A percentile compares a stretch with the other conserved stretches of the same genome.
phyloP scores from a whole-genome alignment of 176 grass and related monocot genomes.

The Musa troglodytarum region DNA sequence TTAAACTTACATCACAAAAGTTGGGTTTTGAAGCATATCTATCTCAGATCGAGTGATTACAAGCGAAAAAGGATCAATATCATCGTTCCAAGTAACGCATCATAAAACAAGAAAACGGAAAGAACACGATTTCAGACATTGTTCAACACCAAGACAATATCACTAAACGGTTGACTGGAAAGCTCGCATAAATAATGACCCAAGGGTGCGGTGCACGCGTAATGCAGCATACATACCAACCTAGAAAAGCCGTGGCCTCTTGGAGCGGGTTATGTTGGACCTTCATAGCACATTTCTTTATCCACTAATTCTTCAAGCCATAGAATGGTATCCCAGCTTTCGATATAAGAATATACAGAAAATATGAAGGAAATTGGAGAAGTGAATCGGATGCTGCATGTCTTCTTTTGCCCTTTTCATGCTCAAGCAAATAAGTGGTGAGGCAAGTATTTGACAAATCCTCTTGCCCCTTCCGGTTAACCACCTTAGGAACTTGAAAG shows the following conservation, averaged over 20 bases:
- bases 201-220: no score
- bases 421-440: background rate
- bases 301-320: background rate
- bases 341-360: background rate
- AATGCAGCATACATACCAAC: no score
- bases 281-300: background rate
- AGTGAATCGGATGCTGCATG: background rate
- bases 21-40: no score
- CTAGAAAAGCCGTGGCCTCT: background rate
- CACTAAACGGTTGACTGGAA: no score
- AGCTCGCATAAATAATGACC: no score
- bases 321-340: background rate
- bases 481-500: constrained; percentile 56
- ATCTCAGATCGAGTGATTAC: no score
- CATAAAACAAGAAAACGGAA: no score
- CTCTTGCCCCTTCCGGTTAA: background rate
- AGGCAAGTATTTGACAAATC: background rate
- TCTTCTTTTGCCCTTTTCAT: background rate
- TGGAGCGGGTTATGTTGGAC: background rate
- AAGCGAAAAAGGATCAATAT: no score
- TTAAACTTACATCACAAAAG: no score
- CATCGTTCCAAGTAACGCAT: no score
- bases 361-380: background rate
- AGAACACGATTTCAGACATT: no score
- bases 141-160: no score